These are phyloP conservation scores for Xerocomellus dryophilus DNA, from an alignment of 768 basidiomycete species.

Conservation along the genomic window DNA sequence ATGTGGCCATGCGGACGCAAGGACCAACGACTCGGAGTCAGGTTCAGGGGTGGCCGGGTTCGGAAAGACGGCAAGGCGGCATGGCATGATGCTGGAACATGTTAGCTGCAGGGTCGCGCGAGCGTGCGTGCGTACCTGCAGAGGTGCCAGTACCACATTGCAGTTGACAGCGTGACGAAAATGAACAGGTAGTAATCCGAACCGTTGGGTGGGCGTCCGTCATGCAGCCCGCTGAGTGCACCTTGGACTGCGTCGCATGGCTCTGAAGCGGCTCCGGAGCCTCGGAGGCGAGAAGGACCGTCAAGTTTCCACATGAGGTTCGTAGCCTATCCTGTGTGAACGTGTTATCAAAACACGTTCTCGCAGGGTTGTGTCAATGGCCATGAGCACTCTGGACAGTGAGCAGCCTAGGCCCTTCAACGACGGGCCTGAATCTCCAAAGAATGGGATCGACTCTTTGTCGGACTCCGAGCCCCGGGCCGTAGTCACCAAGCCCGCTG, in stretches of 20 bases:
- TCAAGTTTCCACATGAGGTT: no score
- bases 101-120: not conserved
- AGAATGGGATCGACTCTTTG: not conserved
- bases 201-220: slow-evolving; percentile 54
- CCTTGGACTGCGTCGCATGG: slow-evolving; percentile 33
- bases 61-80: no score
- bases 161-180: slow-evolving; percentile 75
- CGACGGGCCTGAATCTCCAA: not conserved
- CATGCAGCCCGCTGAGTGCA: slow-evolving; percentile 49
- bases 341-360: no score
- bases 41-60: no score
- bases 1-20: not conserved
- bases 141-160: no score
- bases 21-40: no score
- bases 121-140: slow-evolving; percentile 53
- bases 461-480: not conserved
- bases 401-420: not conserved
- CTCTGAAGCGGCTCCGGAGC: not conserved
- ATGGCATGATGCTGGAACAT: not conserved
- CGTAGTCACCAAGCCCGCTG: not conserved
- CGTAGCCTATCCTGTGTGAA: no score
- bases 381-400: slow-evolving; percentile 4
- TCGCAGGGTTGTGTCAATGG: not conserved
- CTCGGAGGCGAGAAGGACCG: not conserved
- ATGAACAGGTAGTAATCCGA: slow-evolving; percentile 64